phyloP scores from a whole-genome alignment of 2,329 filamentous ascomycete species.

The Fusarium lateritium region DNA sequence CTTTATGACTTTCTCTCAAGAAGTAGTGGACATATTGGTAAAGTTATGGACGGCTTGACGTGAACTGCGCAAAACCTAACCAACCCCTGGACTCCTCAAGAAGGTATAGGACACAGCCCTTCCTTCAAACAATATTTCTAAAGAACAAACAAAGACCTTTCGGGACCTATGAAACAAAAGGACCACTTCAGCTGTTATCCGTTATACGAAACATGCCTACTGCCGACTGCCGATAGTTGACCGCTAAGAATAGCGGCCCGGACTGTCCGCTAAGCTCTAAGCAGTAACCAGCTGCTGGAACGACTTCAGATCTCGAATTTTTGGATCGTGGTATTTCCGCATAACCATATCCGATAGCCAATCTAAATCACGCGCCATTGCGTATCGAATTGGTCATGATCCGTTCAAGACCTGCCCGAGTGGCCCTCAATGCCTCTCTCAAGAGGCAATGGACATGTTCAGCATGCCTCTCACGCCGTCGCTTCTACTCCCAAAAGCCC shows the following conservation, averaged over 20 bases:
- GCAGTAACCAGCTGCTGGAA: conserved; percentile 43
- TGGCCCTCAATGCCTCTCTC: conserved; percentile 33
- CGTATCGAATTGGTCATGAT: conserved; percentile 49
- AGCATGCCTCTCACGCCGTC: conserved; percentile 50
- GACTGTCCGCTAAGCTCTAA: conserved; percentile 44
- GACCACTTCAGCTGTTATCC: conserved; percentile 18
- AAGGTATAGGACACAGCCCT: background rate
- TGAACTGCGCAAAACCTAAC: no score
- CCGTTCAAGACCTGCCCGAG: conserved; percentile 45
- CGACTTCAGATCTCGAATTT: conserved; percentile 21
- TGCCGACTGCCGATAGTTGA: conserved; percentile 20
- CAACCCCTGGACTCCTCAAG: background rate
- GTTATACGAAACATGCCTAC: conserved; percentile 28
- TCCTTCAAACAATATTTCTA: background rate
- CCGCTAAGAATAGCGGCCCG: conserved; percentile 42
- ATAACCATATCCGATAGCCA: conserved; percentile 5
- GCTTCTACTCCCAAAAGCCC: conserved; percentile 52
- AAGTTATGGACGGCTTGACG: background rate
- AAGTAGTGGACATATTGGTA: background rate
- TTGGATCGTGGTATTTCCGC: conserved; percentile 28
- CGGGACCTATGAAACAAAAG: no score
- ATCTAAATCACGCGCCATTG: conserved; percentile 35
- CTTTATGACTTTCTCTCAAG: background rate
- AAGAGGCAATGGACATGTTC: conserved; percentile 53
- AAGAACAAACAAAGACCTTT: background rate